These are phyloP conservation scores for Tricholoma matsutake DNA, from an alignment of 768 basidiomycete genomes.

Conservation along the genomic window DNA sequence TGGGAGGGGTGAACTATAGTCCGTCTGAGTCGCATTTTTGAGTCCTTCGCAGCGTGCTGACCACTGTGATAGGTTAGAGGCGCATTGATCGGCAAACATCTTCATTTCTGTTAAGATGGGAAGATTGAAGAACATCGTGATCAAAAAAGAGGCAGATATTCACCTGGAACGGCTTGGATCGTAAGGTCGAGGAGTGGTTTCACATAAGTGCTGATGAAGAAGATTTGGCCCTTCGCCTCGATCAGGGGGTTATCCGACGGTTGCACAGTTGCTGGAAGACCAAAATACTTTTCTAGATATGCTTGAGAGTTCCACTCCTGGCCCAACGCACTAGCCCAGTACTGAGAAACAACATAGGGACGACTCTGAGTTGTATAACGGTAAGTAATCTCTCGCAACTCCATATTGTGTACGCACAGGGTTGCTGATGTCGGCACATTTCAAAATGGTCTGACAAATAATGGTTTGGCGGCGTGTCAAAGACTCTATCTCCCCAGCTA, in stretches of 20 bases:
- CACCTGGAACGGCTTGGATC: slow-evolving; percentile 71
- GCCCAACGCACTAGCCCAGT: slow-evolving; percentile 88
- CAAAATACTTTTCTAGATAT: slow-evolving; percentile 74
- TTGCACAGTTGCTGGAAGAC: slow-evolving; percentile 62
- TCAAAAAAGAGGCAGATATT: slow-evolving; percentile 13
- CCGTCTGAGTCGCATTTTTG: slow-evolving; percentile 24
- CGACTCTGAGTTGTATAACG: slow-evolving; percentile 58
- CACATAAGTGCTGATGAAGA: slow-evolving; percentile 81
- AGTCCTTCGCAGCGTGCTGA: slow-evolving; percentile 44
- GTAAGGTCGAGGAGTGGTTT: slow-evolving; percentile 81
- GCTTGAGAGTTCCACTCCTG: slow-evolving; percentile 92
- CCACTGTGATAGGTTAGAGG: slow-evolving; percentile 71
- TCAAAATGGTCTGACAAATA: slow-evolving; percentile 88
- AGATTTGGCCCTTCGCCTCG: slow-evolving; percentile 82
- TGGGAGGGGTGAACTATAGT: slow-evolving; percentile 44
- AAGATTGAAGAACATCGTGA: not conserved
- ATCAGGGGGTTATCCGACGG: slow-evolving; percentile 44
- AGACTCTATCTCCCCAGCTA: slow-evolving; percentile 38
- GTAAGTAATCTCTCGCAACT: slow-evolving; percentile 1
- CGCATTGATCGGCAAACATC: slow-evolving; percentile 63
- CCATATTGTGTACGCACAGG: slow-evolving; percentile 61
- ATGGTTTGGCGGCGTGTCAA: slow-evolving; percentile 56
- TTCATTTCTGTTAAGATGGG: slow-evolving; percentile 51
- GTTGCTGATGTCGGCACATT: slow-evolving; percentile 98
- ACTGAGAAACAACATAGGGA: slow-evolving; percentile 85